A percentile compares a stretch with the other conserved stretches of the same genome.
phyloP scores from a whole-genome alignment of 2,329 filamentous ascomycete species.

The Aureobasidium sp. region DNA sequence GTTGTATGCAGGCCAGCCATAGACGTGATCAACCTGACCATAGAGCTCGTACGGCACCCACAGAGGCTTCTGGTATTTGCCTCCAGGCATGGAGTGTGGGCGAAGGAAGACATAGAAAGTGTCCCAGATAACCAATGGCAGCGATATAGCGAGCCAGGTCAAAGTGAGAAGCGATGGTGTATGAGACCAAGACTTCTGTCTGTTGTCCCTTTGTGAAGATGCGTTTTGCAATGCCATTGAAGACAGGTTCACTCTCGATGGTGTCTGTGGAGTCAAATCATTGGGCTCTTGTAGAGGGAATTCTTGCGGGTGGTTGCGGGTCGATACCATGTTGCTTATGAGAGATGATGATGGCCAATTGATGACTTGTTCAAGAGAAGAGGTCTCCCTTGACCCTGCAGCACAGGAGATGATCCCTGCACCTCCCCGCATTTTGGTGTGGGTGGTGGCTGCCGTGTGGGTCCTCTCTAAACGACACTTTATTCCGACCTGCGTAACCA shows the following conservation, averaged over 20 bases:
- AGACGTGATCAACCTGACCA: slow-evolving; percentile 69
- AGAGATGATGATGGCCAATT: not conserved
- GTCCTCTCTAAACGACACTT: not conserved
- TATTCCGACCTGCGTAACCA: not conserved
- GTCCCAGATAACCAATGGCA: slow-evolving; percentile 79
- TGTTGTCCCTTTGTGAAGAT: not conserved
- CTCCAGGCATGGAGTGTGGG: slow-evolving; percentile 74
- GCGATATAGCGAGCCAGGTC: slow-evolving; percentile 63
- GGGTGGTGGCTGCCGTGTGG: not conserved
- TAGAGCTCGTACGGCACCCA: slow-evolving; percentile 76
- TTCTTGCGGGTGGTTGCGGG: slow-evolving; percentile 44
- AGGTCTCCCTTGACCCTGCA: not conserved
- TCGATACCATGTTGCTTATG: slow-evolving; percentile 42
- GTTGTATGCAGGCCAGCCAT: slow-evolving; percentile 66
- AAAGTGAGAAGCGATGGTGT: slow-evolving; percentile 52
- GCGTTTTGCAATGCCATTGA: not conserved
- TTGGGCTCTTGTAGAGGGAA: slow-evolving; percentile 39
- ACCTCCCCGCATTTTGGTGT: not conserved
- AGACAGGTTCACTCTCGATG: slow-evolving; percentile 9
- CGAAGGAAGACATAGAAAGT: slow-evolving; percentile 65
- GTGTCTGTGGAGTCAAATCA: slow-evolving; percentile 17
- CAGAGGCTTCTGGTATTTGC: slow-evolving; percentile 59
- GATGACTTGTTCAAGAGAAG: not conserved
- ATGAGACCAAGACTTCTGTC: slow-evolving; percentile 43
- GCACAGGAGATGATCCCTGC: not conserved